Conservation (phyloP, 2,329 filamentous ascomycete species). For the Eurotiales sp. region DNA sequence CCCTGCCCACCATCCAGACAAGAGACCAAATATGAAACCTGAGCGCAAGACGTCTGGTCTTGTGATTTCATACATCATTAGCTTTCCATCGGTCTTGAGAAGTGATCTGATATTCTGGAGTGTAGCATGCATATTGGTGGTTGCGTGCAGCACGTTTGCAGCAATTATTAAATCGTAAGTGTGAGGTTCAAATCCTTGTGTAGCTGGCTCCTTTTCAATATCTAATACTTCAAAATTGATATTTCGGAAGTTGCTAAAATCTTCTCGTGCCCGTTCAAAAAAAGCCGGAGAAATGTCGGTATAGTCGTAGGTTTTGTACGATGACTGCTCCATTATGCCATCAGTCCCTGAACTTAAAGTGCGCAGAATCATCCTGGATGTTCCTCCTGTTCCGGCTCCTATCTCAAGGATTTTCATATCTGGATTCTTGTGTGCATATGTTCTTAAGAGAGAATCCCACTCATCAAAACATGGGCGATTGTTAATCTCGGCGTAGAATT, state of each 20-base stretch:
- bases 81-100: slow-evolving; percentile 40
- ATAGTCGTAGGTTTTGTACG: slow-evolving; percentile 15
- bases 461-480: slow-evolving; percentile 31
- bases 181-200: slow-evolving; percentile 27
- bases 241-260: not conserved
- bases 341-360: slow-evolving; percentile 16
- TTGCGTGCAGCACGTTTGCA: slow-evolving; percentile 33
- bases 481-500: slow-evolving; percentile 36
- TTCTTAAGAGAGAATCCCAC: slow-evolving; percentile 29
- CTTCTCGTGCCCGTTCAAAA: slow-evolving; percentile 15
- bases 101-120: slow-evolving; percentile 25
- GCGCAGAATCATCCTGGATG: slow-evolving; percentile 35
- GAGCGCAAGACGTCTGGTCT: slow-evolving; percentile 13
- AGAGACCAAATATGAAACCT: slow-evolving; percentile 27
- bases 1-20: slow-evolving; percentile 40
- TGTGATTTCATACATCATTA: slow-evolving; percentile 44
- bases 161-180: slow-evolving; percentile 33
- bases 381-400: slow-evolving; percentile 44
- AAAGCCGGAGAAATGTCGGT: slow-evolving; percentile 23
- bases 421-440: slow-evolving; percentile 36
- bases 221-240: slow-evolving; percentile 29
- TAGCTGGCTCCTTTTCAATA: slow-evolving; percentile 22
- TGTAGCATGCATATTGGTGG: slow-evolving; percentile 19
- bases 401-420: slow-evolving; percentile 43
- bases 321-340: not conserved